A percentile compares a stretch with the other conserved stretches of the same genome.
Evolutionary conservation across 1,284 basidiomycete genomes (phyloP).

Genomic region (Trametes pubescens): DNA sequence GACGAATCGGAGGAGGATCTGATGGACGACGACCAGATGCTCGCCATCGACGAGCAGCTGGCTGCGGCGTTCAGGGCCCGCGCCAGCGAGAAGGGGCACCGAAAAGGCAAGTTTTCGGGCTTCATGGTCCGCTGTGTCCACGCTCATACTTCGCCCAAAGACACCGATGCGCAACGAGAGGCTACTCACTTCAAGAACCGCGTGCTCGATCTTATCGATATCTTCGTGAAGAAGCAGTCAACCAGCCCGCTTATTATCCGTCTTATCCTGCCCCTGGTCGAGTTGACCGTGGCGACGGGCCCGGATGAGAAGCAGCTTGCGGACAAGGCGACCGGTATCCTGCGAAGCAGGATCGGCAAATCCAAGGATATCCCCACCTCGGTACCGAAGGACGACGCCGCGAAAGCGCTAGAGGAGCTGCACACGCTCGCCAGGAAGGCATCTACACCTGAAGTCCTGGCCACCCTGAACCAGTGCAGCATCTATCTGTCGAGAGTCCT

Average conservation of each 20-base stretch:
- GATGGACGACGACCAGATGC: constrained; percentile 98
- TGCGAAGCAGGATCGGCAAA: constrained; percentile 80
- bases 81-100: constrained; percentile 65
- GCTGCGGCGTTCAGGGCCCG: constrained; percentile 87
- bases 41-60: constrained; percentile 93
- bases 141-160: constrained; percentile 43
- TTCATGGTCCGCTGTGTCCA: constrained; percentile 1
- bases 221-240: constrained; percentile 81
- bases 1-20: constrained; percentile 68
- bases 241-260: constrained; percentile 71
- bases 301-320: constrained; percentile 86
- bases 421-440: constrained; percentile 80
- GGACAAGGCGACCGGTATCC: constrained; percentile 84
- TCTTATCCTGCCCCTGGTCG: constrained; percentile 80
- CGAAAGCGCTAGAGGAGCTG: constrained; percentile 67
- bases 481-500: constrained; percentile 77
- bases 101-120: constrained; percentile 58
- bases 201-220: constrained; percentile 91
- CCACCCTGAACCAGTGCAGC: constrained; percentile 73
- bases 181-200: constrained; percentile 95
- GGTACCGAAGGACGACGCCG: constrained; percentile 55
- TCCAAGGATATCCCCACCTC: constrained; percentile 70
- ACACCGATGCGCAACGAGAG: constrained; percentile 76
- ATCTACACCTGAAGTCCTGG: constrained; percentile 69
- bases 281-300: constrained; percentile 70